Evolutionary conservation across 371 early-diverging fungal species (phyloP), one percentile per base, ranked within the genome.

Genomic region (Mucor lusitanicus): DNA sequence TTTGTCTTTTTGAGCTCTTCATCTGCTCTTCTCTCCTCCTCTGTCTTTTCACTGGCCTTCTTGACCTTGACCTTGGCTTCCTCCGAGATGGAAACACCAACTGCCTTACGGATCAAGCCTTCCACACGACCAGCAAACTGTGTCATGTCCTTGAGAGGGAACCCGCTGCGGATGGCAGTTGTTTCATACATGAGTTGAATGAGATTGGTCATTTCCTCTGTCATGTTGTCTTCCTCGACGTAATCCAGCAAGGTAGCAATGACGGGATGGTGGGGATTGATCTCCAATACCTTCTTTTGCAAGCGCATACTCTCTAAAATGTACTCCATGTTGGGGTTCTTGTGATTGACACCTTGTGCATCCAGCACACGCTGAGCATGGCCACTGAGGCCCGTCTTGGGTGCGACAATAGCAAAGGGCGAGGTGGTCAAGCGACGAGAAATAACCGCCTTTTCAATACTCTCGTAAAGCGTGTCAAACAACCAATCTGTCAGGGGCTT

Each of bases 351-450:
- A 40, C 79, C 80, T 72, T 94, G 92, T 17, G 90, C 85, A 58
- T 81, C 88, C 88, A 95, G 90, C 50, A 97, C 74, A 50, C 88
- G 82, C 72, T 97, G 94, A 91, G 95, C 94, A 71, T 91, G 87
- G 33, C 92, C 92, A n/a, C 93, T 88, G 69, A 91, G 80, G 15
- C 95, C 96, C 59, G 76, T 83, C 59, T 90, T 89, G 50, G 74
- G 80, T 1, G 94, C 87, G 25, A 92, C 84, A 61, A 97, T 80
- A 9, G 93, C 92, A 54, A 88, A 84, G 0, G 94, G 93, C 0
- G 93, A 90, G 6, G 88, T 89, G 25, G 90, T 89, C 64, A 95
- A 76, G 59, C 92, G 87, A 61, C 86, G 85, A 35, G 92, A 93
- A 30, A 95, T 63, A 11, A 78, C 77, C 2, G 87, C 93, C 70